Evolutionary conservation across 2,329 filamentous ascomycete genomes (phyloP), one percentile per base, ranked within the genome.

Genomic region (Colletotrichum acutatum): DNA sequence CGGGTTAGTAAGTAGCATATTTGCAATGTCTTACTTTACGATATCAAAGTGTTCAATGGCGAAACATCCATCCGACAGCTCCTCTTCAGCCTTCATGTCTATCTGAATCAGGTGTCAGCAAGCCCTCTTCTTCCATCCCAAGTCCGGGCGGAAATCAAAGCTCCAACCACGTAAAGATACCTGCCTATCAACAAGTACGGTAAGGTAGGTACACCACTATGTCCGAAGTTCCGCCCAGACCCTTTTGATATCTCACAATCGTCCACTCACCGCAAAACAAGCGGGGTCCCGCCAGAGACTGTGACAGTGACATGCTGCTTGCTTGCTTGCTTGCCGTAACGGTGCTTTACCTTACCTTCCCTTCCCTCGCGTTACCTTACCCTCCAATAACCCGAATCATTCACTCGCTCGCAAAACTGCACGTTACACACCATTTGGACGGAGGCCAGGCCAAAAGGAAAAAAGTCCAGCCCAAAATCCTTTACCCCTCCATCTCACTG

Each of bases 241-340:
- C 19, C 54, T 59, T 32, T 52, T 32, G 52, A 69, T 58, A 60
- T 70, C 67, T 53, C 37, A 28, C 24, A 66, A 14, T 46, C 54
- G 67, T 70, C 62, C 67, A 49, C 61, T 70, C 62, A 70, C 62
- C 68, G 42, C 62, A 66, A 60, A 66, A 56, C 62, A 60, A 34
- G 54, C 53, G 22, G 54, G 68, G 30, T 30, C 30, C 30, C 30
- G 28, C 66, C 42, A 42, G 26, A 4, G 53, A 66, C 42, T 30
- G 30, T 32, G 28, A 54, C 37, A 49, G 61, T 32, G 26, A 54
- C 42, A 49, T 49, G 42, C 42, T 49, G 42, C 42, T 49, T 46
- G 42, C 42, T 30, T 49, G 42, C 42, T 49, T 46, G 42, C 42
- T 30, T 34, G 32, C 42, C 42, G 7, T 19, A 22, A 49, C 19